Evolutionary conservation across 352 stramenopile genomes (phyloP), one percentile per base, ranked within the genome.

Genomic region (Phytophthora europaea): DNA sequence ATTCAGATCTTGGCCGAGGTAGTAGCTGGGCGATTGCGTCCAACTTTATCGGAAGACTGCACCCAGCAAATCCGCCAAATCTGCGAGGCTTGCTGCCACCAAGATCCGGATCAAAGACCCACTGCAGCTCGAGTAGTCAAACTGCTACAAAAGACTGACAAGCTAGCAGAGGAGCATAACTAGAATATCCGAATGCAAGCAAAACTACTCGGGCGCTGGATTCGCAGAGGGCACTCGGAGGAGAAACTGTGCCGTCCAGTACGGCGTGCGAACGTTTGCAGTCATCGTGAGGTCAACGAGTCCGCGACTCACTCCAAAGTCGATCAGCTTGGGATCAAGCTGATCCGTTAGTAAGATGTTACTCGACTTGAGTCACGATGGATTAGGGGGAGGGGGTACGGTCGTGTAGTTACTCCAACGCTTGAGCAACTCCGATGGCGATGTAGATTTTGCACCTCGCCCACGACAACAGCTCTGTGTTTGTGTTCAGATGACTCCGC

Each of bases 261-360:
- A 76, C 0, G 69, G 50, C 7, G 90, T 97, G 10, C 90, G 90
- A 20, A 93, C 89, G n/a, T 87, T 86, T 0, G 86, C 52, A 76
- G 81, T 76, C 92, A 88, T 58, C 48, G 70, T 73, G 18, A 62
- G 20, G 20, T 75, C 69, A 28, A 60, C 56, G 2, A 47, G 38
- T 33, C 45, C 68, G 15, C 68, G 86, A 16, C 73, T 86, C 74
- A 95, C 70, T 55, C 90, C 92, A 78, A 98, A 97, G 76, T 97
- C 90, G 47, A 88, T 94, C 38, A 97, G 63, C 43, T 90, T 87
- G 28, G 94, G 81, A 20, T 91, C 71, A 5, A 92, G 80, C 3
- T 78, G 31, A 6, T 63, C 79, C 45, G 92, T 89, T 36, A 97
- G 72, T 38, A 97, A 72, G 28, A 95, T 81, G 64, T 96, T 97